These are phyloP conservation scores for Penicillium paneum DNA, from an alignment of 2,329 filamentous ascomycete species.

Conservation along the genomic window DNA sequence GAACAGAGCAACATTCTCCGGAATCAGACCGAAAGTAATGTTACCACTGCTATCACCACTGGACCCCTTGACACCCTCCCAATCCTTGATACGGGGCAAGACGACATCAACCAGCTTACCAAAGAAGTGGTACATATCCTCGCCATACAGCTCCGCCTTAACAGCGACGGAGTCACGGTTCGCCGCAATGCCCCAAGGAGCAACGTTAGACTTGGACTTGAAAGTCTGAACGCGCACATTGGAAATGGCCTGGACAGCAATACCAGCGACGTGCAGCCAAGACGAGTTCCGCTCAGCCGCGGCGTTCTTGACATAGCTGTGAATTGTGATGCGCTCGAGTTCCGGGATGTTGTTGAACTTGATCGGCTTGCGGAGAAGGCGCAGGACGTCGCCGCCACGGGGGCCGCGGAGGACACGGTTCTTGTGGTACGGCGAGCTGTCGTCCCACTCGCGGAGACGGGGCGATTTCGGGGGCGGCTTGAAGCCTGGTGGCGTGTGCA, in stretches of 20 bases:
- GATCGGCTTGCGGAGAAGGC: slow-evolving; percentile 54
- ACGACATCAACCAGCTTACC: slow-evolving; percentile 88
- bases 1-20: slow-evolving; percentile 75
- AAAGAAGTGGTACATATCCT: slow-evolving; percentile 84
- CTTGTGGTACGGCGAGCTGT: slow-evolving; percentile 88
- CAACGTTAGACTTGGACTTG: slow-evolving; percentile 65
- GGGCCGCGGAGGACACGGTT: slow-evolving; percentile 83
- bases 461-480: slow-evolving; percentile 55
- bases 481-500: slow-evolving; percentile 78
- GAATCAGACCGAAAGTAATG: slow-evolving; percentile 73
- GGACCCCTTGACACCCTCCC: slow-evolving; percentile 71
- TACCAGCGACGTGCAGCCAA: slow-evolving; percentile 75
- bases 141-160: slow-evolving; percentile 73
- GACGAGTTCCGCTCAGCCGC: slow-evolving; percentile 65
- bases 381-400: slow-evolving; percentile 65
- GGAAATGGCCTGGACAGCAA: slow-evolving; percentile 80
- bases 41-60: slow-evolving; percentile 89
- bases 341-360: slow-evolving; percentile 82
- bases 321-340: slow-evolving; percentile 75
- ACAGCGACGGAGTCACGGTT: slow-evolving; percentile 67
- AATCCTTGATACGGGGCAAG: slow-evolving; percentile 93
- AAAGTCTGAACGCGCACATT: slow-evolving; percentile 71
- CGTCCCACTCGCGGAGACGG: slow-evolving; percentile 80
- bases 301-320: slow-evolving; percentile 66
- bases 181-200: slow-evolving; percentile 69